phyloP scores from a whole-genome alignment of 1,284 basidiomycete species.

The Coriolopsis trogii region DNA sequence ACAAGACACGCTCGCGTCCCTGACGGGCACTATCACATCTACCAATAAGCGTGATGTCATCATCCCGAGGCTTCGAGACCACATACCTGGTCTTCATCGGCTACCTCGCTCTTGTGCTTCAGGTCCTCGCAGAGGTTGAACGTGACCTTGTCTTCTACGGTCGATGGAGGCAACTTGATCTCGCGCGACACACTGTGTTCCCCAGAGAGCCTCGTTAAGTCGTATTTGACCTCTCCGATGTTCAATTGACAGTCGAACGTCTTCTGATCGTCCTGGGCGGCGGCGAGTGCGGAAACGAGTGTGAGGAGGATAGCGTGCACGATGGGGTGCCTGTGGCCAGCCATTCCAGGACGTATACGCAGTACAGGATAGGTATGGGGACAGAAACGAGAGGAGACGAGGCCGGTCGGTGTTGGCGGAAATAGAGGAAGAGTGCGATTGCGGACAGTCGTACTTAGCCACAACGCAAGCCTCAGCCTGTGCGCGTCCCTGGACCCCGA shows the following conservation, averaged over 20 bases:
- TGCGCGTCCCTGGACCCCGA: too few species aligned
- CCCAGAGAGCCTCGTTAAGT: conserved; percentile 57
- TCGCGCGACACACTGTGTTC: conserved; percentile 47
- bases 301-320: conserved; percentile 38
- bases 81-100: conserved; percentile 69
- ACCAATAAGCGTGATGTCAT: conserved; percentile 7
- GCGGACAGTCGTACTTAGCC: neutral
- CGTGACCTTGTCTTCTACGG: conserved; percentile 38
- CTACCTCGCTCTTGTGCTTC: conserved; percentile 45
- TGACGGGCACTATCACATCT: conserved; percentile 54
- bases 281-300: conserved; percentile 34
- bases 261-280: conserved; percentile 40
- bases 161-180: conserved; percentile 42
- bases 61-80: neutral
- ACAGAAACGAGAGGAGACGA: neutral
- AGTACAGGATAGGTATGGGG: neutral
- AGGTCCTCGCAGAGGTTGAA: conserved; percentile 64
- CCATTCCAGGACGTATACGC: conserved; percentile 26
- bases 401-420: conserved; percentile 7
- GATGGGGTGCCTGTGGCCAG: conserved; percentile 26
- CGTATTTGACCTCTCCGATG: conserved; percentile 52
- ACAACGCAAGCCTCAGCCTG: too few species aligned
- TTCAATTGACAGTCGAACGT: conserved; percentile 59
- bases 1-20: conserved; percentile 76
- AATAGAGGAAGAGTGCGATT: neutral